Evolutionary conservation across 2,329 filamentous ascomycete genomes (phyloP), one percentile per base, ranked within the genome.

Genomic region (Colletotrichum sp.): DNA sequence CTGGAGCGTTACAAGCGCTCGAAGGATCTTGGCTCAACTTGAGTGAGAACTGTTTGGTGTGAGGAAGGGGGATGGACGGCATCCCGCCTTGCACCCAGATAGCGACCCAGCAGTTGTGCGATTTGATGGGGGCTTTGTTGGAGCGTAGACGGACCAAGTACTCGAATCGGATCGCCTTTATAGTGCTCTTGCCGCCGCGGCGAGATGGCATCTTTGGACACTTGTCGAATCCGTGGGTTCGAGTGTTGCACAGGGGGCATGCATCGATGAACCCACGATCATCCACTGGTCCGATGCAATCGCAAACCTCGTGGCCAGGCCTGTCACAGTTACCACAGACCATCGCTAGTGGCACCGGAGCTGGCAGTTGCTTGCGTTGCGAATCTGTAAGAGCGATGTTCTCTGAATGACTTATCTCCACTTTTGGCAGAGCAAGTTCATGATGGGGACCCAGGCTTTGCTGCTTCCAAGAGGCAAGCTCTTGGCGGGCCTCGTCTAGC

Each of bases 201-300:
- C 26, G 8, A 16, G 55, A 26, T 3, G 21, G 21, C 24, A 59
- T 8, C 26, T 26, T 15, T 13, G 4, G 3, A 30, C 72, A 75
- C 2, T 26, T 30, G 6, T 71, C 44, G 21, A 62, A 72, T 7
- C 15, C 9, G n/a, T 75, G 72, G 6, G 34, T 32, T 6, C 24
- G 28, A 26, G 49, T 57, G 32, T 75, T 75, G 39, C 72, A 75
- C 2, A 71, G 24, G 3, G 72, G 68, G 59, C 72, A 75, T 32
- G 72, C 72, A 6, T 24, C 26, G 18, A 75, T 66, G 24, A 65
- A 72, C 3, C 72, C 72, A 6, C 13, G 5, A 16, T 7, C 18
- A 26, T 75, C 72, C 15, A 72, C 32, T 21, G 68, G 72, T 2
- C 72, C 72, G 34, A 75, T 66, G n/a, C 72, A 75, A 8, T 75